Base-by-base conservation (phyloP, 352 stramenopile species). In the Thraustochytrium sp. region DNA sequence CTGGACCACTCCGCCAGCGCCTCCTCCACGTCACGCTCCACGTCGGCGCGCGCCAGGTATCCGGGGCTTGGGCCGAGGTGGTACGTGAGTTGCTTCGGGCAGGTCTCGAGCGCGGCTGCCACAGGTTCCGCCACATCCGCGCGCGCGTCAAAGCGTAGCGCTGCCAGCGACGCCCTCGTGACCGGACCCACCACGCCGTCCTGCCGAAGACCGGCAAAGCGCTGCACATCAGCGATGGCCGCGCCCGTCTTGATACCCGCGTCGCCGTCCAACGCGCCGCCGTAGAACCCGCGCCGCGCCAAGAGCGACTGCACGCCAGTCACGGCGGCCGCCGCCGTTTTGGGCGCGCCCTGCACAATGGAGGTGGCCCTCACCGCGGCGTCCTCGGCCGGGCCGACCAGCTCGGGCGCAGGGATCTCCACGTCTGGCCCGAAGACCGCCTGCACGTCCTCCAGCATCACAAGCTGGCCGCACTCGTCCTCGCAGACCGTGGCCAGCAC, bases 111-210 rank as follows among this genome's bases (percentile, higher is more conserved):
- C 2, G 26, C 13, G 11, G 9, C 34, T n/a, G 55, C 56, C 26
- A 46, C 26, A 2, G 29, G n/a, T 16, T 21, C 18, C 34, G 3
- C 48, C 54, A 56, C 48, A 42, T 76, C 74, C 1, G 11, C 16
- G 18, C 18, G 9, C 36, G 13, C 74, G 37, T 82, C 74, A 23
- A 68, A 23, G n/a, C 74, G 31, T 0, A 31, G 0, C 0, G 31
- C 36, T 0, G 21, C 18, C 26, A 84, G 49, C 11, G 37, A 13
- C 8, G 34, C 29, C 11, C 38, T 2, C 31, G 75, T 84, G 11
- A 76, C 34, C 21, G 53, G 75, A 0, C 75, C 75, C 8, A 65
- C 75, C 40, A 84, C 23, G 21, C 75, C 75, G 40, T 84, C 75
- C 31, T 8, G 8, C 18, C 2, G 0, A 23, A 84, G 21, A 9